A percentile compares a stretch with the other conserved stretches of the same genome.
Evolutionary conservation across 2,329 filamentous ascomycete species (phyloP).

Genomic region (Botrytis pseudocinerea): DNA sequence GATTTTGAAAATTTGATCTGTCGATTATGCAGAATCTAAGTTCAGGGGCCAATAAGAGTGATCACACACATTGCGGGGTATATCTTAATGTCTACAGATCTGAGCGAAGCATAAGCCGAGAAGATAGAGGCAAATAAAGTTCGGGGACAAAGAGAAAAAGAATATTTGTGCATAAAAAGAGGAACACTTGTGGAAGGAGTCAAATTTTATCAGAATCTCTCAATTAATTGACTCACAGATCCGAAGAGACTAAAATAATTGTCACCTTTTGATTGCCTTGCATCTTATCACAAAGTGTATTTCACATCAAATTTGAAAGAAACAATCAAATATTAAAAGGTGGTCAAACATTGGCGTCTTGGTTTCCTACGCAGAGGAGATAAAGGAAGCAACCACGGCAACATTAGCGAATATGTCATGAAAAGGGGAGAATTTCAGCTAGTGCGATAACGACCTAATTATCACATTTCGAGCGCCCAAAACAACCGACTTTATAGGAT

Average conservation of each 20-base stretch:
- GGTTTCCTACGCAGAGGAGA: background rate
- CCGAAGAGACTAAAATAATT: background rate
- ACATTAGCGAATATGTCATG: background rate
- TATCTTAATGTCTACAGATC: background rate
- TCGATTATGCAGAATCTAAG: background rate
- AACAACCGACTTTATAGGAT: background rate
- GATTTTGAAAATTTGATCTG: background rate
- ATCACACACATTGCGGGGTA: background rate
- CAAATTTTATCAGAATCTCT: background rate
- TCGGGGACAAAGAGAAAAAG: background rate
- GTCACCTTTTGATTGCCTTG: background rate
- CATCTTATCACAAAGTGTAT: background rate
- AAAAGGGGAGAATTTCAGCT: background rate
- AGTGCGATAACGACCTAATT: background rate
- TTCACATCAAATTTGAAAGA: background rate
- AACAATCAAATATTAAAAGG: background rate
- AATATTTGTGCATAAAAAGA: background rate
- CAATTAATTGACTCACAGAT: background rate
- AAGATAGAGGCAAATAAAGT: background rate
- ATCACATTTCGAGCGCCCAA: background rate
- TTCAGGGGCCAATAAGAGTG: background rate
- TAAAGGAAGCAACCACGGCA: background rate
- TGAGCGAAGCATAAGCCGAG: background rate
- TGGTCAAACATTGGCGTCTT: background rate
- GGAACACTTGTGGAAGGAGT: background rate